phyloP scores from a whole-genome alignment of 1,284 basidiomycete species.

The Trichosporon asahii region DNA sequence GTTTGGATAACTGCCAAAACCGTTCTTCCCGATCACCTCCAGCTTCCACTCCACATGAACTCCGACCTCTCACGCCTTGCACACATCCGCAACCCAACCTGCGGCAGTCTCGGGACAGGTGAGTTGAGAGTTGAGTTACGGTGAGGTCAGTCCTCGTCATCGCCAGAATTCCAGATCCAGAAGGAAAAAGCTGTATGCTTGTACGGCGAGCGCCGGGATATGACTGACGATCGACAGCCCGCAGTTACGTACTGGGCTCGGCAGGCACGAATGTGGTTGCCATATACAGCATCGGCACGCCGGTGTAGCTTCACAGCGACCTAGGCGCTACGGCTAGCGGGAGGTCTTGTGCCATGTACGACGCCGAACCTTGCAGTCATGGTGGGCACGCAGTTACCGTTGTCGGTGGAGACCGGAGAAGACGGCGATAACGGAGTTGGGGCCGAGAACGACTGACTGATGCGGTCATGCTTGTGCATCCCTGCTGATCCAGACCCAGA shows the following conservation, averaged over 20 bases:
- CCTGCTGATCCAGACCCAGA: neutral
- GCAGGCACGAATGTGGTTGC: neutral
- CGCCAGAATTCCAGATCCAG: neutral
- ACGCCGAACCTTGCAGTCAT: neutral
- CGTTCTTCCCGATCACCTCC: neutral
- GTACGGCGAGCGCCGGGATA: neutral
- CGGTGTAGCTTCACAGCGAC: too few relatives aligned
- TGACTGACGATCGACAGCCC: neutral
- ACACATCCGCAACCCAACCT: too few relatives aligned
- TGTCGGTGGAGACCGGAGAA: neutral
- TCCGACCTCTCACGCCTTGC: too few relatives aligned
- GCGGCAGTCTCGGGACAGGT: too few relatives aligned
- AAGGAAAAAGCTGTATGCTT: neutral
- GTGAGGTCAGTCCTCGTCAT: neutral
- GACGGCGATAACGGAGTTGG: too few relatives aligned
- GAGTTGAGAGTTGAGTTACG: neutral
- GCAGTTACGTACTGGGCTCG: neutral
- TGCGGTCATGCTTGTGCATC: slow-evolving; percentile 1
- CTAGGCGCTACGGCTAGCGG: neutral
- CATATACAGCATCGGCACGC: neutral
- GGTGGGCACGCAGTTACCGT: too few relatives aligned
- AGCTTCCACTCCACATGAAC: neutral
- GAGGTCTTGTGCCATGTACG: neutral
- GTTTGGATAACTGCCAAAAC: neutral
- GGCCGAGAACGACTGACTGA: neutral